Evolutionary conservation across 2,329 filamentous ascomycete species (phyloP).

Genomic region (Sarocladium oryzae): DNA sequence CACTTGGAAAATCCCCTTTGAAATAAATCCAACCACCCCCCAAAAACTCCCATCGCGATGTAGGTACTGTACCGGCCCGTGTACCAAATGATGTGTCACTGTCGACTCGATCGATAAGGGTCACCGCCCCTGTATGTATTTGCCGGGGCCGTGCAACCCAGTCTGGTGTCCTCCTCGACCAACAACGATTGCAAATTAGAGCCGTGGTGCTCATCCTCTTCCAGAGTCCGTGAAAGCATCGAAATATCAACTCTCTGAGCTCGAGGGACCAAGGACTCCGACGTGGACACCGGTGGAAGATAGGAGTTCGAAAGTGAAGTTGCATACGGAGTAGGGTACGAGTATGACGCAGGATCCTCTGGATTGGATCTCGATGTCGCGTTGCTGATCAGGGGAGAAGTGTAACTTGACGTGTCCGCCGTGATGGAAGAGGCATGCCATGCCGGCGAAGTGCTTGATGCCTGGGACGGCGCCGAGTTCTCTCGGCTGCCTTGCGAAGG

Average conservation of each 20-base stretch:
- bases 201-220: constrained; percentile 1
- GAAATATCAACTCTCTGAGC: not conserved
- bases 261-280: not conserved
- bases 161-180: not conserved
- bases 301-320: not conserved
- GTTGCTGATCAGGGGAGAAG: not conserved
- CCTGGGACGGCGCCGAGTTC: not conserved
- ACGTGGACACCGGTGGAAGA: not conserved
- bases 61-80: no score
- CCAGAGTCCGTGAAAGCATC: not conserved
- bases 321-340: not conserved
- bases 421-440: not conserved
- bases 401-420: not conserved
- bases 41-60: no score
- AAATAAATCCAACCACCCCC: no score
- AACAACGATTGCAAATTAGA: not conserved
- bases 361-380: not conserved
- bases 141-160: not conserved
- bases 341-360: not conserved
- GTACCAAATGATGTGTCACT: no score
- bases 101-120: not conserved
- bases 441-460: not conserved
- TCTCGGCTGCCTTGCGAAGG: constrained; percentile 27
- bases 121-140: not conserved
- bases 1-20: no score